Evolutionary conservation across 495 filamentous ascomycete species (phyloP), one percentile per base, ranked within the genome.

Genomic region (Podospora sp.): DNA sequence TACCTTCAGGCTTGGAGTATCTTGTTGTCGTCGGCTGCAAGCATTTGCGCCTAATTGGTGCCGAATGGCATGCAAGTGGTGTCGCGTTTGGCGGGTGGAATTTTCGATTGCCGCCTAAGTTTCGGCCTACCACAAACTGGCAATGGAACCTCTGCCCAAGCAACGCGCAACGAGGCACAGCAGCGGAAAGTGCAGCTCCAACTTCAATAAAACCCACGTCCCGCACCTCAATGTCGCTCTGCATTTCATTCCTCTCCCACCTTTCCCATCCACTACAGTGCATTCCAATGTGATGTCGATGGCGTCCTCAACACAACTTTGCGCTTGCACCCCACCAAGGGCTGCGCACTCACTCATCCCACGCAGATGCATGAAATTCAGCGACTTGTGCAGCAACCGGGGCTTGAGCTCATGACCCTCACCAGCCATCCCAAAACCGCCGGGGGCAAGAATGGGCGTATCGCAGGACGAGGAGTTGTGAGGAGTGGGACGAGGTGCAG

Each of bases 31-130:
- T 21, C 29, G 40, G 40, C 40, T 14, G 40, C 40, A 59, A 59
- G 55, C n/a, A 21, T 33, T 59, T 59, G 57, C 33, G 57, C 56
- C 26, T n/a, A 12, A 58, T 58, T 26, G 55, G 25, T 58, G 25
- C n/a, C 12, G 56, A 7, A 59, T 59, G 57, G 56, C 18, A 59
- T 59, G 27, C 36, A 46, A 46, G 60, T 36, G 24, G 33, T 26
- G 60, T 25, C 33, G 11, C 20, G 27, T 60, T 21, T 60, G 60
- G 40, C 60, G 36, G 60, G 36, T 51, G 35, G 60, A 21, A 25
- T 40, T 46, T 46, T 21, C 60, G 60, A 46, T 62, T 62, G 60
- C 60, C 60, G 60, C 60, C 60, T 62, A 12, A 46, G 14, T 6
- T 46, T 46, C 40, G 16, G 40, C 40, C 40, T 46, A 46, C 40